Percentiles rank a stretch among this genome's conserved stretches.
These are phyloP conservation scores for Pyrenochaeta sp. DNA, from an alignment of 2,329 filamentous ascomycete genomes.

Conservation along the genomic window DNA sequence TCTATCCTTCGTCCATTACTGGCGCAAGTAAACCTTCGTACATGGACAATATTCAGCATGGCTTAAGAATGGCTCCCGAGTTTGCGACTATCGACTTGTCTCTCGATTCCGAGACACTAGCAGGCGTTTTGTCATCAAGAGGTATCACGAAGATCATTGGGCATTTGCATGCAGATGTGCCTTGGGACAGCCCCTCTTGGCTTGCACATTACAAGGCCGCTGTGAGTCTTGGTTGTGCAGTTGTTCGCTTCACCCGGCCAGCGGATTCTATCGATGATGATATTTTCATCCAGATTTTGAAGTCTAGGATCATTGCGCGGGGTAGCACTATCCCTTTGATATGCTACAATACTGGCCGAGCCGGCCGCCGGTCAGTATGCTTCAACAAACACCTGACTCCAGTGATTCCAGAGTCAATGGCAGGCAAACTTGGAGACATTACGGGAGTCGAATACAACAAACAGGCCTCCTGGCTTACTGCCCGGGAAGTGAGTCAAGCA, in stretches of 20 bases:
- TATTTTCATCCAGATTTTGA: slow-evolving; percentile 65
- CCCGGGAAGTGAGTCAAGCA: slow-evolving; percentile 68
- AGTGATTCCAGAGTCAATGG: slow-evolving; percentile 61
- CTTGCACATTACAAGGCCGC: slow-evolving; percentile 66
- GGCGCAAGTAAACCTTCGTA: slow-evolving; percentile 53
- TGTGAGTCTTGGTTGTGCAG: slow-evolving; percentile 64
- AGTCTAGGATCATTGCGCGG: slow-evolving; percentile 56
- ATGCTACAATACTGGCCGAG: slow-evolving; percentile 69
- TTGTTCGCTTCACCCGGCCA: slow-evolving; percentile 67
- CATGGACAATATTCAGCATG: slow-evolving; percentile 65
- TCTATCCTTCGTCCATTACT: slow-evolving; percentile 35
- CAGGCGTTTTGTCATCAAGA: slow-evolving; percentile 59
- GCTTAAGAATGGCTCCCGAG: slow-evolving; percentile 68
- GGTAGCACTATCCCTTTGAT: slow-evolving; percentile 62
- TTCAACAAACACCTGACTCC: slow-evolving; percentile 72
- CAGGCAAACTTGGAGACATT: slow-evolving; percentile 36
- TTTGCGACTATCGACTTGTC: slow-evolving; percentile 67
- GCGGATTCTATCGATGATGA: slow-evolving; percentile 68
- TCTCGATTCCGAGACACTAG: slow-evolving; percentile 60
- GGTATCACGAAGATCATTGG: slow-evolving; percentile 69
- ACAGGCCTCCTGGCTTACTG: slow-evolving; percentile 63
- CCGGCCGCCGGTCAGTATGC: slow-evolving; percentile 70
- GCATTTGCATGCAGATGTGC: slow-evolving; percentile 56
- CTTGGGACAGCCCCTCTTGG: slow-evolving; percentile 67
- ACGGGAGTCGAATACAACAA: slow-evolving; percentile 43